These are phyloP conservation scores for Ceriops tagal DNA, from an alignment of 345 rosid genomes.

Conservation along the genomic window DNA sequence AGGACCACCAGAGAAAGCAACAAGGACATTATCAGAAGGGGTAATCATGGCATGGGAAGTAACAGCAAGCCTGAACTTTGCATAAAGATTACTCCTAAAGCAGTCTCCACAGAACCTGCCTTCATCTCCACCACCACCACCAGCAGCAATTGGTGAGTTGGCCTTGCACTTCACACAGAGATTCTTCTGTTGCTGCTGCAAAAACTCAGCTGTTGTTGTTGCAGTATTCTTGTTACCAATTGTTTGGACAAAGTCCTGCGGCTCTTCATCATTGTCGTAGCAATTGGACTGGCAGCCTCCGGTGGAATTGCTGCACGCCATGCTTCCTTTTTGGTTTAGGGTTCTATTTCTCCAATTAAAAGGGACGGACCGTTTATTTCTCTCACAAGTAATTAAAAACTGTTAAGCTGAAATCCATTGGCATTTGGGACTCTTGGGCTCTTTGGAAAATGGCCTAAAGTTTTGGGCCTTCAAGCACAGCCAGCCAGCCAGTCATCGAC, in stretches of 20 bases:
- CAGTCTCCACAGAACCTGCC: slow-evolving; percentile 65
- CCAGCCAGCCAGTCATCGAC: too few relatives aligned
- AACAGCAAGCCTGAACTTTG: slow-evolving; percentile 81
- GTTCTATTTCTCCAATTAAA: neutral
- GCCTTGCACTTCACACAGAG: slow-evolving; percentile 74
- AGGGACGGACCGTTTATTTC: too few relatives aligned
- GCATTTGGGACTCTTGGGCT: too few relatives aligned
- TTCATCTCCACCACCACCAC: slow-evolving; percentile 39
- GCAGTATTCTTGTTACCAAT: neutral
- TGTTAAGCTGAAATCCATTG: too few relatives aligned
- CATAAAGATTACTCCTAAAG: slow-evolving; percentile 67
- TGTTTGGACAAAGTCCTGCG: neutral
- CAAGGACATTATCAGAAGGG: slow-evolving; percentile 82
- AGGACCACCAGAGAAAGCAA: slow-evolving; percentile 92
- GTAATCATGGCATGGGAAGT: slow-evolving; percentile 81
- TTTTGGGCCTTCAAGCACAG: too few relatives aligned
- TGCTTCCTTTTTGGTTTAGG: slow-evolving; percentile 10
- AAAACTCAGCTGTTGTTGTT: neutral
- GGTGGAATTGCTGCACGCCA: slow-evolving; percentile 66
- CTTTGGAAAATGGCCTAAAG: too few relatives aligned
- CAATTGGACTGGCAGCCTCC: slow-evolving; percentile 54
- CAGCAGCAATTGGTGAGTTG: slow-evolving; percentile 39
- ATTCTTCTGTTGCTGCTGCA: slow-evolving; percentile 12
- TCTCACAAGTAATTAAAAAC: too few relatives aligned
- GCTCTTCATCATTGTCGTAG: slow-evolving; percentile 28